Evolutionary conservation across 2,329 filamentous ascomycete species (phyloP).

Genomic region (Niveomyces coronatus): DNA sequence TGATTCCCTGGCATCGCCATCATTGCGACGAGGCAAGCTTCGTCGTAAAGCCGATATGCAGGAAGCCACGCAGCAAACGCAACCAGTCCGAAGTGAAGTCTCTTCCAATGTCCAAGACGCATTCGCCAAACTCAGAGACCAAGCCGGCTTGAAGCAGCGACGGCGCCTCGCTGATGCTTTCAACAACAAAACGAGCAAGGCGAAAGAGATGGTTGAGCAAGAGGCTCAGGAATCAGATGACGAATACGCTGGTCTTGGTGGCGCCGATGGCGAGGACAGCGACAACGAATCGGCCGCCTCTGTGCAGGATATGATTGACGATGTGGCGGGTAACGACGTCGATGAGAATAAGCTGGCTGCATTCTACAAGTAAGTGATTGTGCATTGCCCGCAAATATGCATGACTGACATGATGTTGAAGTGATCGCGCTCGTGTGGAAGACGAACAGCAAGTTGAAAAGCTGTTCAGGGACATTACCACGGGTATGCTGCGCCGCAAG

Average conservation of each 20-base stretch:
- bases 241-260: slow-evolving; percentile 90
- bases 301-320: slow-evolving; percentile 82
- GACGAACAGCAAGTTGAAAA: slow-evolving; percentile 87
- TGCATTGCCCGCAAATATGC: background rate
- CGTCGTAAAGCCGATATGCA: slow-evolving; percentile 30
- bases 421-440: slow-evolving; percentile 65
- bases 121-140: slow-evolving; percentile 63
- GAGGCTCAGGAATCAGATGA: slow-evolving; percentile 97
- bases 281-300: slow-evolving; percentile 61
- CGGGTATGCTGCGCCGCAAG: slow-evolving; percentile 75
- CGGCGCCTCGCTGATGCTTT: slow-evolving; percentile 46
- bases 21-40: slow-evolving; percentile 49
- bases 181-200: slow-evolving; percentile 78
- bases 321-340: slow-evolving; percentile 63
- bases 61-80: slow-evolving; percentile 12
- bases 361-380: slow-evolving; percentile 69
- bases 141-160: slow-evolving; percentile 45
- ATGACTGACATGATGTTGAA: slow-evolving; percentile 24
- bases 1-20: slow-evolving; percentile 50
- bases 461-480: slow-evolving; percentile 86
- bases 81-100: background rate
- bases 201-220: slow-evolving; percentile 79
- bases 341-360: slow-evolving; percentile 77
- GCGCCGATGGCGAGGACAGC: slow-evolving; percentile 77
- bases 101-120: slow-evolving; percentile 26